Conservation (phyloP, 1,284 basidiomycete species). For the Mycena sp. region DNA sequence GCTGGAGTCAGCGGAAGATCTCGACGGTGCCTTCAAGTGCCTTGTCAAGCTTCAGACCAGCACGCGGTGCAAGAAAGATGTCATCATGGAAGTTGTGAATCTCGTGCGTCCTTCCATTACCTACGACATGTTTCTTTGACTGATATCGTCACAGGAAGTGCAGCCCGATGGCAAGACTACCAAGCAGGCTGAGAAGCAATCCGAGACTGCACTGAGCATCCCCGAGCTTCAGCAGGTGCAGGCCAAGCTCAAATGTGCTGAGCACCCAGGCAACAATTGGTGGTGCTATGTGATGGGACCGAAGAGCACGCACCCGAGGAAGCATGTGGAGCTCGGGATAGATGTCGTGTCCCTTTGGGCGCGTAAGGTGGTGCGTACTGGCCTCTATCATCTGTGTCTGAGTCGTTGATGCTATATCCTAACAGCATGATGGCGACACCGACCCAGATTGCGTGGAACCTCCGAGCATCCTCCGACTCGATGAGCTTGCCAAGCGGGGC, state of each 20-base stretch:
- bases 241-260: not conserved
- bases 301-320: not conserved
- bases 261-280: not conserved
- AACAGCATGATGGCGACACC: constrained; percentile 1
- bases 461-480: not conserved
- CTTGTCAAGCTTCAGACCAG: not conserved
- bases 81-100: not conserved
- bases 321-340: not conserved
- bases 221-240: constrained; percentile 1
- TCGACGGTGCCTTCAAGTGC: not conserved
- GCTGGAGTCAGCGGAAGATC: not conserved
- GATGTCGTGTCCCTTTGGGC: not conserved
- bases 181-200: constrained; percentile 1
- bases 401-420: not conserved
- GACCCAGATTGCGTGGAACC: not conserved
- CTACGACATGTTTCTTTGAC: not conserved
- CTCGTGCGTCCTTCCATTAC: not conserved
- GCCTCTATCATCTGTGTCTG: not conserved
- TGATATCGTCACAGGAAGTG: constrained; percentile 1
- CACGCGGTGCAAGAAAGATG: not conserved
- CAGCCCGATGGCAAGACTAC: constrained; percentile 4
- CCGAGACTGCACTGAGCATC: not conserved
- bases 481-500: not conserved
- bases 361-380: not conserved
- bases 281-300: constrained; percentile 6